Conservation (phyloP, 352 stramenopile species). For the Globisporangium camurandrum region DNA sequence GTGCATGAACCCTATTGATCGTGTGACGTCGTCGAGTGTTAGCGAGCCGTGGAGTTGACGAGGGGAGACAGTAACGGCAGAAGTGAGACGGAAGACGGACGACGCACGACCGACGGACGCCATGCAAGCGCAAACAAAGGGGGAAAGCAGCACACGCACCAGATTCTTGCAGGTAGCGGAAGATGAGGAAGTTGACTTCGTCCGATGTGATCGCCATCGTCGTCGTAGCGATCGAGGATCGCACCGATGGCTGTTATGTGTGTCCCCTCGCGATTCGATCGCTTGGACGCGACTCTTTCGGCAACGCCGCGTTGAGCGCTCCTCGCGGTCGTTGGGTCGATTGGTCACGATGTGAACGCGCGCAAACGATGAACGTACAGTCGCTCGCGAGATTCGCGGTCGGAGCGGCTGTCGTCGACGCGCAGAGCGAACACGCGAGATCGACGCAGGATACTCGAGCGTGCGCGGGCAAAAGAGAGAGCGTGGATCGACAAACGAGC, state of each 20-base stretch:
- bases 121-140: too few species aligned
- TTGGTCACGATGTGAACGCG: neutral
- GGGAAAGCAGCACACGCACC: conserved; percentile 54
- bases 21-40: too few species aligned
- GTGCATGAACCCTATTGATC: conserved; percentile 91
- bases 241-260: neutral
- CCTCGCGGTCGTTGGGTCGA: too few species aligned
- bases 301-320: neutral
- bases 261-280: neutral
- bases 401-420: neutral
- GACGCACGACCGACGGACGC: too few species aligned
- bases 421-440: neutral
- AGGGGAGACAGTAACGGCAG: too few species aligned
- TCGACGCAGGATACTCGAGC: neutral
- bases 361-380: neutral
- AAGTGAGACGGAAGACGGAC: too few species aligned
- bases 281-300: neutral
- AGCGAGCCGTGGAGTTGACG: too few species aligned
- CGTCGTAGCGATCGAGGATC: neutral
- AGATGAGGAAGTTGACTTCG: conserved; percentile 98
- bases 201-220: conserved; percentile 90
- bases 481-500: neutral
- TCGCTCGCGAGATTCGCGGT: neutral
- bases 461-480: neutral
- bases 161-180: conserved; percentile 96